Percentiles rank a stretch among this genome's conserved stretches.
Conservation (phyloP, 257 asterid genomes). For the Euphrasia confusa region DNA sequence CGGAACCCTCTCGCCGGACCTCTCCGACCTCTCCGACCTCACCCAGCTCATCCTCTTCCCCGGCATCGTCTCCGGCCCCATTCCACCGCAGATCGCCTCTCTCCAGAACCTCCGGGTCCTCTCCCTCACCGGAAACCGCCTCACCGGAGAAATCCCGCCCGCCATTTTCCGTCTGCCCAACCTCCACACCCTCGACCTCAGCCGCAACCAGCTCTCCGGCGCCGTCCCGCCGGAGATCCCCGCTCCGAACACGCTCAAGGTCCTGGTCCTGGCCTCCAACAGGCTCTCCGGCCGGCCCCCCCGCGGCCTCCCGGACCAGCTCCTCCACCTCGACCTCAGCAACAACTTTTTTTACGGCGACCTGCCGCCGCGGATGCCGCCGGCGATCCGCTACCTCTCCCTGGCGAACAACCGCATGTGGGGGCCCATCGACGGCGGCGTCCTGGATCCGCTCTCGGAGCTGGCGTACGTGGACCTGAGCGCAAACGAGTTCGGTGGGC, state of each 20-base stretch:
- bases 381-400: constrained; percentile 55
- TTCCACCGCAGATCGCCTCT: constrained; percentile 39
- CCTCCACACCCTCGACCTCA: constrained; percentile 77
- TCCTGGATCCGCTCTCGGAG: constrained; percentile 36
- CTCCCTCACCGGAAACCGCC: constrained; percentile 58
- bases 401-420: constrained; percentile 44
- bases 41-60: constrained; percentile 60
- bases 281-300: constrained; percentile 43
- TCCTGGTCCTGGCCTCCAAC: constrained; percentile 47
- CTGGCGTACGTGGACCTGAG: constrained; percentile 69
- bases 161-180: constrained; percentile 34
- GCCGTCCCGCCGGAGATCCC: constrained; percentile 31
- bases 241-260: constrained; percentile 27
- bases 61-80: constrained; percentile 76
- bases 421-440: constrained; percentile 44
- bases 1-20: constrained; percentile 56
- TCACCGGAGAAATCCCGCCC: constrained; percentile 49
- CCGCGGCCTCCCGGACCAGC: constrained; percentile 27
- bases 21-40: constrained; percentile 40
- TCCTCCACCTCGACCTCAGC: constrained; percentile 65
- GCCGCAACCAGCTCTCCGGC: constrained; percentile 58
- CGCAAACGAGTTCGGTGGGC: constrained; percentile 61
- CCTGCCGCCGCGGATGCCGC: constrained; percentile 44
- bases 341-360: constrained; percentile 45
- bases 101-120: constrained; percentile 49